Evolutionary conservation across 129 eudicot species (phyloP).

Genomic region (Pulicaria dysenterica): DNA sequence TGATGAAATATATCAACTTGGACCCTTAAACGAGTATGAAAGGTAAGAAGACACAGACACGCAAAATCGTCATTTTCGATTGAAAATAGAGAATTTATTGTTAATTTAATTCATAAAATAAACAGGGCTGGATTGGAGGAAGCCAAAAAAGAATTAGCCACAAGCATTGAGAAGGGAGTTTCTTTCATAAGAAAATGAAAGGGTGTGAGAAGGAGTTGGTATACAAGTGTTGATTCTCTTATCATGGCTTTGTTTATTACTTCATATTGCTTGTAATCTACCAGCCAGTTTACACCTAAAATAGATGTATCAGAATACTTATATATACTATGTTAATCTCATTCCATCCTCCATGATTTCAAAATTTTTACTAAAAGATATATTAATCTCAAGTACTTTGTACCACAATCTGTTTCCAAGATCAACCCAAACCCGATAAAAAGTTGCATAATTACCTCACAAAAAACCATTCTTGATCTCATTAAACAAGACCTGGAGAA

Average conservation of each 20-base stretch:
- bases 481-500: not conserved
- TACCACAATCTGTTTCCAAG: not conserved
- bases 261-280: conserved; percentile 31
- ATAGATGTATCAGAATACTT: conserved; percentile 39
- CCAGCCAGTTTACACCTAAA: conserved; percentile 20
- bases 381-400: conserved; percentile 10
- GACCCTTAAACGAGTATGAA: conserved; percentile 85
- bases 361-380: not conserved
- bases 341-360: conserved; percentile 21
- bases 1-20: conserved; percentile 79
- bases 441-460: not conserved
- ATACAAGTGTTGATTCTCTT: conserved; percentile 37
- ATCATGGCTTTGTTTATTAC: conserved; percentile 41
- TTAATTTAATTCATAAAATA: not conserved
- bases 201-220: conserved; percentile 26
- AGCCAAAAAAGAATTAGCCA: conserved; percentile 71
- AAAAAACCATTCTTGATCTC: not conserved
- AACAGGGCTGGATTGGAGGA: conserved; percentile 78
- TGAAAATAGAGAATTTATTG: not conserved
- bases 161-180: conserved; percentile 85
- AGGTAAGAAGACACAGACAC: conserved; percentile 40
- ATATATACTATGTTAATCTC: conserved; percentile 25
- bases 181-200: conserved; percentile 70
- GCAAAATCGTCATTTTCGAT: not conserved
- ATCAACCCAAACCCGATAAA: not conserved